Evolutionary conservation across 768 basidiomycete species (phyloP), one percentile per base, ranked within the genome.

Genomic region (Amanita exitialis): DNA sequence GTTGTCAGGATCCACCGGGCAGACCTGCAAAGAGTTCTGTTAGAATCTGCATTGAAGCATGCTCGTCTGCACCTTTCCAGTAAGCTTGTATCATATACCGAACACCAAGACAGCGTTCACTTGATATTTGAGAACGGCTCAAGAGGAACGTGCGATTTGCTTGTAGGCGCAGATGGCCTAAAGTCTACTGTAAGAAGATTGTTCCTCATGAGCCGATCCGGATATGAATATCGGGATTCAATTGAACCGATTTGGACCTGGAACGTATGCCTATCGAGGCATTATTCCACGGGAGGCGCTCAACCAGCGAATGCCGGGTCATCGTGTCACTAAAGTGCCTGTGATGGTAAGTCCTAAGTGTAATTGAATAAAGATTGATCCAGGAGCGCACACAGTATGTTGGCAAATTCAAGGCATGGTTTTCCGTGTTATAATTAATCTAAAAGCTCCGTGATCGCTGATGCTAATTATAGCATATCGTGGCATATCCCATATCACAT

Each of bases 11-110:
- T 87, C 54, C 84, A 85, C 62, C 78, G 86, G 13, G 72, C 82
- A 20, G 82, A 85, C 56, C 83, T 86, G 57, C 83, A 86, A 51
- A 63, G 67, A 18, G 74, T 72, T 1, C 69, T 88, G 49, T 69
- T 87, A 7, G 62, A 66, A 37, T 67, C 69, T 51, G 62, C 86
- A 25, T 68, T 76, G 1, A 58, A 70, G 13, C 65, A 70, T 3
- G 77, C 71, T 58, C 69, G 64, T 44, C 69, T 74, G 4, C 67
- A 76, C 51, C 78, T 74, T 48, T 71, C 69, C 12, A 87, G 83
- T 61, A 80, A 79, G 13, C 71, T 87, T 20, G 68, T 70, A 48
- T 75, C 77, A 1, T 86, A 81, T 59, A 62, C 56, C 4, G 79
- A 82, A 54, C 37, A 43, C 7, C 28, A 46, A 10, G 53, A 56